Conservation (phyloP, 768 basidiomycete species). For the Tricholoma matsutake region DNA sequence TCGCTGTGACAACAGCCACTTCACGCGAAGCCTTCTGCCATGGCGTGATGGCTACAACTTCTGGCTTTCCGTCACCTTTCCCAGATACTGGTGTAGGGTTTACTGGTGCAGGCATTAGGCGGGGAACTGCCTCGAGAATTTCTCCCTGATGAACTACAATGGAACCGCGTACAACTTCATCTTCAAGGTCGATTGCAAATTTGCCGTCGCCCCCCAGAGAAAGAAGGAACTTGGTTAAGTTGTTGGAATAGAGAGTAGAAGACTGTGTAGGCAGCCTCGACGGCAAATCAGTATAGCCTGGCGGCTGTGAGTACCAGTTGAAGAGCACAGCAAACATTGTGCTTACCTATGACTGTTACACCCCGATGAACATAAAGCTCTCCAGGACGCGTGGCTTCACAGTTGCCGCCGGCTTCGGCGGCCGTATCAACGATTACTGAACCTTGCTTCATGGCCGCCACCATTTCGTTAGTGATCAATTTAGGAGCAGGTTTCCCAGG, state of each 20-base stretch:
- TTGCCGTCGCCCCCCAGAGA: slow-evolving; percentile 66
- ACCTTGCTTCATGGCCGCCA: slow-evolving; percentile 89
- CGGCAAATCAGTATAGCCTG: slow-evolving; percentile 82
- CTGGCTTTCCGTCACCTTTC: slow-evolving; percentile 42
- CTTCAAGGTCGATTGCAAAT: slow-evolving; percentile 68
- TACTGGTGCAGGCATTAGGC: slow-evolving; percentile 61
- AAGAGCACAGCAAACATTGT: background rate
- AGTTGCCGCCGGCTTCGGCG: slow-evolving; percentile 89
- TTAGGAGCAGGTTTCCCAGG: slow-evolving; percentile 87
- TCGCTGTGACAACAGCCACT: slow-evolving; percentile 68
- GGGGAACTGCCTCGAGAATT: slow-evolving; percentile 64
- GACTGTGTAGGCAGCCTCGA: slow-evolving; percentile 90
- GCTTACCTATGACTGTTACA: slow-evolving; percentile 76
- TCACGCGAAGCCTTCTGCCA: slow-evolving; percentile 82
- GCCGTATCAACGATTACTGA: slow-evolving; percentile 87
- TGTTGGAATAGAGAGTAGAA: slow-evolving; percentile 88
- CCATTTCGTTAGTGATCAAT: slow-evolving; percentile 81
- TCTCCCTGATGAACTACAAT: slow-evolving; percentile 69
- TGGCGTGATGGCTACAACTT: slow-evolving; percentile 68
- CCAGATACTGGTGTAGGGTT: slow-evolving; percentile 47
- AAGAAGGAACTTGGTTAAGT: slow-evolving; percentile 84
- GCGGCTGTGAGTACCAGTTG: background rate
- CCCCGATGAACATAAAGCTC: slow-evolving; percentile 66
- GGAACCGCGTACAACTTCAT: slow-evolving; percentile 83
- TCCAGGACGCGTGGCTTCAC: slow-evolving; percentile 78